Percentiles rank a stretch among this genome's conserved stretches.
phyloP scores from a whole-genome alignment of 169 alveolate genomes.

The Cryptosporidium xiaoi region DNA sequence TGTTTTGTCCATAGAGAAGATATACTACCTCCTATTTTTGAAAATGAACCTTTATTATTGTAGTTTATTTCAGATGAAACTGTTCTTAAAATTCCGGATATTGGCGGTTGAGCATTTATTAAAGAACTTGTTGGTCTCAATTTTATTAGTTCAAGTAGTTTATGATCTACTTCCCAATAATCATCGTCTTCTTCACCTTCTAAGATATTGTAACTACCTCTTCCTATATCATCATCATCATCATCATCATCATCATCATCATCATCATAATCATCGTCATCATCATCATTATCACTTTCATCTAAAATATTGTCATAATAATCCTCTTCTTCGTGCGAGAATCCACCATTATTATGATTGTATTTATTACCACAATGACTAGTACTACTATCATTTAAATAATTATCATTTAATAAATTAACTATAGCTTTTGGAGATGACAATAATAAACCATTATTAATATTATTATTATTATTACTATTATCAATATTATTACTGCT shows the following conservation, averaged over 20 bases:
- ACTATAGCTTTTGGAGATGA: not conserved
- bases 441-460: not conserved
- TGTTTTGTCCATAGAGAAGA: conserved; percentile 50
- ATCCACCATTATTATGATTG: not conserved
- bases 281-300: conserved; percentile 12
- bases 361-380: not conserved
- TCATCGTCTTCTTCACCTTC: conserved; percentile 38
- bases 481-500: not conserved
- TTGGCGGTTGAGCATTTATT: conserved; percentile 57
- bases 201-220: no score
- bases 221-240: conserved; percentile 2
- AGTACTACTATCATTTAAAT: not conserved
- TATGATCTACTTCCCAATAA: conserved; percentile 37
- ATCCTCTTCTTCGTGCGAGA: no score
- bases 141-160: conserved; percentile 45
- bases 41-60: conserved; percentile 9
- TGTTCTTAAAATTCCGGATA: conserved; percentile 38
- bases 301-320: not conserved
- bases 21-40: conserved; percentile 36
- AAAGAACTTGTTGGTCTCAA: conserved; percentile 52
- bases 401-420: not conserved
- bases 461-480: not conserved
- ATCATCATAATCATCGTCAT: conserved; percentile 19
- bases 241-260: conserved; percentile 9
- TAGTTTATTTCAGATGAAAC: conserved; percentile 4